Evolutionary conservation across 2,329 filamentous ascomycete genomes (phyloP), one percentile per base, ranked within the genome.

Genomic region (Penicillium sp.): DNA sequence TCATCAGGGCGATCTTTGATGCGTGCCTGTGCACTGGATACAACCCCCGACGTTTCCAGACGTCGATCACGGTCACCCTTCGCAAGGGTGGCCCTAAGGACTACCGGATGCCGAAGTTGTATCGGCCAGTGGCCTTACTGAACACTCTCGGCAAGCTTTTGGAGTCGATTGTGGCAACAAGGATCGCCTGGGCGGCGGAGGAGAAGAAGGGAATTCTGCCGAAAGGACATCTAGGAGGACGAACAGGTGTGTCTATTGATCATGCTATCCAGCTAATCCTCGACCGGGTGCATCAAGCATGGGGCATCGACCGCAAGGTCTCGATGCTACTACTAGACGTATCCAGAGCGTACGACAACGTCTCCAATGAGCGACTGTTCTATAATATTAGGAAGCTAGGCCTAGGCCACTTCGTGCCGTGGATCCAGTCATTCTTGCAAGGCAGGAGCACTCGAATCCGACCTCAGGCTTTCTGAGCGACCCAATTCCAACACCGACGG

Each of bases 181-280:
- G 28, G 5, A 51, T 54, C 1, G 2, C 13, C 1, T 54, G 23
- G 29, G 18, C 10, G 0, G 28, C 42, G 3, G 34, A 54, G 13
- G 48, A 54, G n/a, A 18, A 21, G 24, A 8, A 54, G 4, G 12
- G 31, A 0, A 18, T 54, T 1, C 31, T 54, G 3, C 41, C 26
- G 1, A 24, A 47, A 0, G 51, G 23, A 0, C 26, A 50, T 4
- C 39, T 53, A 4, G 33, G 47, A 2, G 44, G 47, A 6, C 7
- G 39, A 9, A 54, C 47, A 34, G 52, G 47, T 6, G 18, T 53
- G 18, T 49, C 42, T 1, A 38, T 53, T 0, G 29, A 53, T 9
- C 29, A 53, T 26, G 16, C 26, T 0, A 50, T 53, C 7, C 26
- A 53, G 16, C 7, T 53, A 4, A 53, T 53, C 9, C 47, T 53